phyloP scores from a whole-genome alignment of 768 basidiomycete genomes.

The Boletus barrowsii region DNA sequence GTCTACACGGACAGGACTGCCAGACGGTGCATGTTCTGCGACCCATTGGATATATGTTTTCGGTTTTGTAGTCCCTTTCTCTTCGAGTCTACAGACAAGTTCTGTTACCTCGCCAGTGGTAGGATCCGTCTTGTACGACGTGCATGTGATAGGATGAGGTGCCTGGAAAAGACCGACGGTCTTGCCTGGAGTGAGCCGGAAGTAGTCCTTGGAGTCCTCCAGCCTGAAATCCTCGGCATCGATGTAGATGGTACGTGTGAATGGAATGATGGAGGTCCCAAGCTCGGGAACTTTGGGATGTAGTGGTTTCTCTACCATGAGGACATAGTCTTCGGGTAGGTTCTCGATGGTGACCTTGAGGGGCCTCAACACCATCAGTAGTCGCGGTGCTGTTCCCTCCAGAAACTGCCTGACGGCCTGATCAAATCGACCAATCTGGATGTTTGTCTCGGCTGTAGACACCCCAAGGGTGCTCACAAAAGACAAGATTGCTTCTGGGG shows the following conservation, averaged over 20 bases:
- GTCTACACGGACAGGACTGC: conserved; percentile 80
- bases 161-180: conserved; percentile 95
- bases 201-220: conserved; percentile 91
- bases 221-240: conserved; percentile 91
- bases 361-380: conserved; percentile 89
- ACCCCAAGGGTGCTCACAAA: conserved; percentile 96
- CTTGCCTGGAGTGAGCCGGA: conserved; percentile 96
- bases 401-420: conserved; percentile 85
- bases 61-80: conserved; percentile 70
- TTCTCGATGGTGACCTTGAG: conserved; percentile 92
- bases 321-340: conserved; percentile 77
- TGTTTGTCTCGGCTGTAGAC: conserved; percentile 78
- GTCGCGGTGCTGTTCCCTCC: conserved; percentile 80
- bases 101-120: conserved; percentile 71
- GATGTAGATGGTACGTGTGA: conserved; percentile 88
- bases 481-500: conserved; percentile 91
- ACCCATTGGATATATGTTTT: conserved; percentile 99
- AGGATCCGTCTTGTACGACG: conserved; percentile 79
- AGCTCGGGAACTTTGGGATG: conserved; percentile 92
- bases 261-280: conserved; percentile 77
- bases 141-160: conserved; percentile 88
- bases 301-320: conserved; percentile 84
- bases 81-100: conserved; percentile 76
- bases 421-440: conserved; percentile 88
- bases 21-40: conserved; percentile 72